phyloP scores from a whole-genome alignment of 2,329 filamentous ascomycete genomes.

The Cercospora citrullina region DNA sequence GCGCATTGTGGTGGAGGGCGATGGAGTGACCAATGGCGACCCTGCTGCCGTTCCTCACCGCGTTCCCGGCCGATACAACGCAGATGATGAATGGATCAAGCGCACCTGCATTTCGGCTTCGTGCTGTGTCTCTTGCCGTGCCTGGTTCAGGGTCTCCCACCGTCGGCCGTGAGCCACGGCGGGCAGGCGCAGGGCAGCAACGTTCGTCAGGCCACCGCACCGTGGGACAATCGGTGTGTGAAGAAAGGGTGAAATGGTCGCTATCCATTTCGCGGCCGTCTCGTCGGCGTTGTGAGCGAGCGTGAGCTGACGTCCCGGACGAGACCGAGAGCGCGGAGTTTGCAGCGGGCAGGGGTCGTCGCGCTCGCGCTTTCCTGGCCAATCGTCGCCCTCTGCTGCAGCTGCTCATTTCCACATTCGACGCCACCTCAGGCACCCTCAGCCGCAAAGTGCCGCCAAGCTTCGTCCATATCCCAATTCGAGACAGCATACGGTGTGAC shows the following conservation, averaged over 20 bases:
- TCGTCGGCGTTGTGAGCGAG: neutral
- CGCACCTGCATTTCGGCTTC: neutral
- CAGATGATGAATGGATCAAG: neutral
- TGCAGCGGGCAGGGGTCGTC: neutral
- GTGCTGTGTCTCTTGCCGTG: neutral
- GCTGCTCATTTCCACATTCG: neutral
- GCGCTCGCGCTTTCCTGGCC: neutral
- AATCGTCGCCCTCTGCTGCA: neutral
- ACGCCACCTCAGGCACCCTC: neutral
- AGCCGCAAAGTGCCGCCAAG: neutral
- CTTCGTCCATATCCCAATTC: neutral
- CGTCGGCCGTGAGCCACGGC: neutral
- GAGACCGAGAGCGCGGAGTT: neutral
- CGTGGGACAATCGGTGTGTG: neutral
- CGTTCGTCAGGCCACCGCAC: neutral
- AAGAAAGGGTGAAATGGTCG: neutral
- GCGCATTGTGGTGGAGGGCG: neutral
- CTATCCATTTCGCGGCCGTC: neutral
- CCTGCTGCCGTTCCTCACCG: neutral
- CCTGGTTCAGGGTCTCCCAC: neutral
- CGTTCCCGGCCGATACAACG: neutral
- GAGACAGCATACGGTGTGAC: neutral
- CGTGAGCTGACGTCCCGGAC: neutral
- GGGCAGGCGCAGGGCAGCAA: constrained; percentile 3
- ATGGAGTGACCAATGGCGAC: neutral